Base-by-base conservation (phyloP, 2,329 filamentous ascomycete species). In the Diaporthe aspalathi region DNA sequence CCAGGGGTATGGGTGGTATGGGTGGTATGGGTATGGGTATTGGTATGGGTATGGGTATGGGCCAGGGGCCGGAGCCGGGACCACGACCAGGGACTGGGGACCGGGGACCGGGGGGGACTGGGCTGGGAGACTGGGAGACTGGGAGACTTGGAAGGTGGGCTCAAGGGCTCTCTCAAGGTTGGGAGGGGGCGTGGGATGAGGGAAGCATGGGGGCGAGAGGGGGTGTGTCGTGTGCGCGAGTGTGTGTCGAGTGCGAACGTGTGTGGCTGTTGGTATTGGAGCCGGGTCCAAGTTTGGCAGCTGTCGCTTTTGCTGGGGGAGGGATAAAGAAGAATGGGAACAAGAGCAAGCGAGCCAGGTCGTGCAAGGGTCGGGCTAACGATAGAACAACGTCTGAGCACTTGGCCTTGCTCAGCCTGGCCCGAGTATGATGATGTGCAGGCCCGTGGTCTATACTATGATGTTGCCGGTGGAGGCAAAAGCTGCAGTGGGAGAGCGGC, bases 1-100 rank as follows among this genome's bases (percentile, higher is more conserved):
- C 66, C 66, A 68, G 66, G 66, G 66, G 63, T 67, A 67, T 56
- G 62, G 47, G 62, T n/a, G n/a, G n/a, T n/a, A n/a, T n/a, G n/a
- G n/a, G n/a, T n/a, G n/a, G n/a, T 35, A 35, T 35, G 32, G 32
- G 32, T 35, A 35, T 43, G 32, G 45, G 66, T 49, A 54, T 47
- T 24, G 27, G 57, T 63, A 66, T 56, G 62, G 62, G 62, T 66
- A 53, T 50, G 43, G 52, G 66, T 49, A 60, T 38, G 60, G 60
- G 66, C 52, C 53, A 68, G 66, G 66, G 66, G 66, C 53, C 45
- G 40, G 53, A 68, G 66, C 66, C 53, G 66, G 66, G 66, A 49
- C 66, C 53, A 68, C 53, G 66, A 49, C 53, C 66, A 68, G 66
- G 66, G 43, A 68, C 66, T 68, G 43, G 66, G 43, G 52, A 50